Conservation (phyloP, 108 stramenopile genomes). For the Pseudonitzschia pungens region DNA sequence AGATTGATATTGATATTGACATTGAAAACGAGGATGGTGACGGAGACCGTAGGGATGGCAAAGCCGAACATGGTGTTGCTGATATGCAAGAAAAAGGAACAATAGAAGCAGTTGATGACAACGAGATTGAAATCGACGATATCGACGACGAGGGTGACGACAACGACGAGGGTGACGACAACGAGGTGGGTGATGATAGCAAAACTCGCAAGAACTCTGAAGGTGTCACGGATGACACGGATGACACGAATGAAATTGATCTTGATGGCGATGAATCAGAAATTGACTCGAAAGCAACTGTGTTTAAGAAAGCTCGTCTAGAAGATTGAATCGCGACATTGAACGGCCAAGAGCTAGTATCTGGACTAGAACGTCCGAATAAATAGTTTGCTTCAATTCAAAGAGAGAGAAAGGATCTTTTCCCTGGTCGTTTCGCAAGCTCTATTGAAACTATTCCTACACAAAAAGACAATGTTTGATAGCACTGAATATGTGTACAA, state of each 20-base stretch:
- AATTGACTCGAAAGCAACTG: neutral
- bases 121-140: slow-evolving; percentile 2
- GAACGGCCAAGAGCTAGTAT: no score
- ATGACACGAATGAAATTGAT: slow-evolving; percentile 2
- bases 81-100: neutral
- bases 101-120: neutral
- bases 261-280: slow-evolving; percentile 15
- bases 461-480: no score
- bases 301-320: slow-evolving; percentile 8
- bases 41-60: neutral
- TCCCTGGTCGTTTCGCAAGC: no score
- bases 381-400: no score
- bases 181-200: neutral
- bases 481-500: no score
- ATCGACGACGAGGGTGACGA: neutral
- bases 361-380: no score
- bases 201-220: neutral
- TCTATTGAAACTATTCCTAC: no score
- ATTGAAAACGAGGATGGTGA: neutral
- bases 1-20: slow-evolving; percentile 9
- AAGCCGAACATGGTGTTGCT: neutral
- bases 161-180: neutral
- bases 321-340: no score
- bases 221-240: neutral
- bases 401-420: no score